phyloP scores from a whole-genome alignment of 208 protist genomes.

The Trypanosoma boissoni region DNA sequence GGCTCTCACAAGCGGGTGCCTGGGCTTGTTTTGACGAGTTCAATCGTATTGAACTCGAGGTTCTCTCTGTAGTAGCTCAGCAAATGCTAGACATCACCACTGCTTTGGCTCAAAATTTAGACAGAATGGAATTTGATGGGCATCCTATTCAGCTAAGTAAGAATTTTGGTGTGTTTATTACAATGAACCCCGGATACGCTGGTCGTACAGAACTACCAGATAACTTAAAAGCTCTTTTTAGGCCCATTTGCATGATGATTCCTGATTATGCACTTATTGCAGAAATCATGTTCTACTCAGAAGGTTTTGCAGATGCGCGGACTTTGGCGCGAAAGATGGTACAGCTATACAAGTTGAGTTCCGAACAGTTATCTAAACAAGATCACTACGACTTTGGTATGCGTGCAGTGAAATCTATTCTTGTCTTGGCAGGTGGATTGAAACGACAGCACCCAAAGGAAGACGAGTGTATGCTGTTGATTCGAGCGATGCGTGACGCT shows the following conservation, averaged over 20 bases:
- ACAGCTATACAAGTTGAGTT: constrained; percentile 95
- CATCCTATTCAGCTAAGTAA: constrained; percentile 88
- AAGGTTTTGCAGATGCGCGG: constrained; percentile 95
- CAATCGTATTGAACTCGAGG: constrained; percentile 96
- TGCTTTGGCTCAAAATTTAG: constrained; percentile 76
- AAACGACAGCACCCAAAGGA: constrained; percentile 89
- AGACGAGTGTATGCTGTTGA: constrained; percentile 94
- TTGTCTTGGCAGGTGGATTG: constrained; percentile 92
- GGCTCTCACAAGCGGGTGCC: constrained; percentile 92
- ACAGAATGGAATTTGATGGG: constrained; percentile 93
- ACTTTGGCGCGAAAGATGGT: constrained; percentile 95
- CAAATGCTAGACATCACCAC: constrained; percentile 96
- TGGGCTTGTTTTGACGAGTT: constrained; percentile 98
- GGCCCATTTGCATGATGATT: constrained; percentile 97
- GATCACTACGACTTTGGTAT: constrained; percentile 97
- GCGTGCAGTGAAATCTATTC: constrained; percentile 95
- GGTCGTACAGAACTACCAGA: constrained; percentile 97
- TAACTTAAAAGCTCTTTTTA: constrained; percentile 97
- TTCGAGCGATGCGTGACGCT: constrained; percentile 92
- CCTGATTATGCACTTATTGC: constrained; percentile 96
- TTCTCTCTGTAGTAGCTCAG: constrained; percentile 96
- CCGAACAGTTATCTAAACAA: constrained; percentile 95
- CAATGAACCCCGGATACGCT: constrained; percentile 98
- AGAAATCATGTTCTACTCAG: constrained; percentile 97
- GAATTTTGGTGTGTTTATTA: constrained; percentile 97